Evolutionary conservation across 2,329 filamentous ascomycete species (phyloP), one percentile per base, ranked within the genome.

Genomic region (Cercospora zeae-maydis): DNA sequence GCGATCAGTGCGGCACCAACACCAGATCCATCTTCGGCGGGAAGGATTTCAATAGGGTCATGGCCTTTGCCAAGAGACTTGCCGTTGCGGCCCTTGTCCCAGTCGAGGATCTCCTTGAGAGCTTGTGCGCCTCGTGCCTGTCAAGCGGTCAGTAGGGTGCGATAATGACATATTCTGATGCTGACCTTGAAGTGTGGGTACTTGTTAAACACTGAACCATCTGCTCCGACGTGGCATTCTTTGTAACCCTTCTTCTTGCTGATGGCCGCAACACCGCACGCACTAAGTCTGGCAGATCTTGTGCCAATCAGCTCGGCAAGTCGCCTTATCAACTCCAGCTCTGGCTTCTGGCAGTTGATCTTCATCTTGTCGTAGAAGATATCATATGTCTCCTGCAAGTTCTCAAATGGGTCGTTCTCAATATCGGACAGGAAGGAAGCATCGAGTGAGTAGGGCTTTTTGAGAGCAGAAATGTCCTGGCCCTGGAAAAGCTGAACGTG

Each of bases 151-250:
- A 69, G 68, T 55, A 49, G 10, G 9, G 13, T n/a, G 16, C 6
- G 5, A 4, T 31, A 1, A 8, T 16, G 11, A 16, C 14, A 14
- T 30, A 1, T n/a, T 27, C 4, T 14, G 27, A 4, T 51, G 3
- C 59, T 49, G 61, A 72, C 70, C 83, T 97, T 97, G 86, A 99
- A 99, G 80, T 96, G 90, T 11, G 95, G 95, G 80, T 99, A 99
- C 78, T 98, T 98, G 84, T 96, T 97, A 82, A 99, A 99, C 59
- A 99, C 93, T 16, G 91, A 96, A 37, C 95, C 95, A 75, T 99
- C 95, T 57, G 95, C 95, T 72, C 95, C 95, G 45, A 99, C 95
- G 77, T 98, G 95, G 81, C 91, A 96, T 37, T 85, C 84, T 74
- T 89, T 80, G 78, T 93, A 93, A 70, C 86, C 85, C 85, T 97